Base-by-base conservation (phyloP, 306 rosid species). In the Phaseolus lunatus region DNA sequence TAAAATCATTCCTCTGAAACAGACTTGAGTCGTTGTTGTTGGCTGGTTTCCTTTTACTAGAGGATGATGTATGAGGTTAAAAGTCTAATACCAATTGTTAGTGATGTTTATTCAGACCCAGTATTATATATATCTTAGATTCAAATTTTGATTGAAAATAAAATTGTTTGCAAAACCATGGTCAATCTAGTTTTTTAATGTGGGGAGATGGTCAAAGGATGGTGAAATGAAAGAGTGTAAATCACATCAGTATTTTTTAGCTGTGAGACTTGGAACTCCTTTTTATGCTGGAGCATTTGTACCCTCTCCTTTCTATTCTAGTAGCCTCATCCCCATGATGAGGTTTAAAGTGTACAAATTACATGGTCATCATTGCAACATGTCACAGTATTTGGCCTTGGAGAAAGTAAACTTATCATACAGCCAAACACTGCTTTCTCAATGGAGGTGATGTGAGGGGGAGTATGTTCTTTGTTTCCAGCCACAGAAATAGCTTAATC, bases 141-240 rank as follows among this genome's bases (percentile, higher is more conserved):
- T 37, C 15, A 33, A 41, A 44, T 27, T 6, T n/a, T 45, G 45
- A 23, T 44, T 82, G 48, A 22, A 35, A 48, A 47, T 41, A 71
- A 72, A 59, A 59, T 4, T 27, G 29, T 52, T 5, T 44, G 19
- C 70, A 53, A 31, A 70, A 75, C 4, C 49, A 56, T 27, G n/a
- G n/a, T 15, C 63, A 79, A 27, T 56, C 15, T 66, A 5, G 72
- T 64, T 31, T 58, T 44, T 70, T 22, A 31, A 41, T 41, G 39
- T 45, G 26, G 54, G 6, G 19, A 19, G 2, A 33, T 9, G 31
- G 18, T 66, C 33, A 35, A 59, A 59, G 62, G n/a, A 49, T 33
- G 26, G 16, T 26, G 50, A n/a, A n/a, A 63, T 31, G 80, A 13
- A 75, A 61, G 73, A 76, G 73, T 43, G 63, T 5, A 64, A 50